Base-by-base conservation (phyloP, 2,329 filamentous ascomycete species). In the Cladosporium sp. region DNA sequence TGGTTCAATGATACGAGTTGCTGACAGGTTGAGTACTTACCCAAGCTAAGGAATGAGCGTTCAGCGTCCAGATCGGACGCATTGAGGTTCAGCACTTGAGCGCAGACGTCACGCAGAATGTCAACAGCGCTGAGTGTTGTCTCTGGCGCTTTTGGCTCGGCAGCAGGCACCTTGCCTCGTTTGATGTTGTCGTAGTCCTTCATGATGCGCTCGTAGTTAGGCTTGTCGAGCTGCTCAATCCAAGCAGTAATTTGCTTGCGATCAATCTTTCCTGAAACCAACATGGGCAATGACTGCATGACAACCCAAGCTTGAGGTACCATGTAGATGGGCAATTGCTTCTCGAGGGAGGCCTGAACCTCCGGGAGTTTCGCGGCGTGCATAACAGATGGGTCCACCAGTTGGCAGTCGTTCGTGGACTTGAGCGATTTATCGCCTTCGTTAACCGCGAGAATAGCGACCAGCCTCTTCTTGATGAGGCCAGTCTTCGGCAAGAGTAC, bases 251-350 rank as follows among this genome's bases (percentile, higher is more conserved):
- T 49, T n/a, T 43, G 50, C 39, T 49, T 53, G 18, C 50, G 45
- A 11, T 53, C 46, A 12, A 53, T 38, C 27, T 53, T 53, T 6
- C 50, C 50, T 6, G 50, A 53, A 11, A 47, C 38, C 20, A 50
- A n/a, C 32, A 53, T 38, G 4, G 50, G 50, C 19, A 53, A 30
- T 18, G 25, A 32, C 16, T 43, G 39, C 22, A 53, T 33, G 13
- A 49, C 45, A 2, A 53, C 43, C 50, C 50, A 53, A 13, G 43
- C 47, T 15, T 43, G 39, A 6, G 50, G 50, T 3, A 53, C 40
- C 50, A 53, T 53, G 30, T 53, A 53, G 16, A 45, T 39, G 8
- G 50, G 50, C 1, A 53, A 25, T 38, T 53, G 33, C n/a, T 43
- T 48, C 35, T 43, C 42, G 18, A 53, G 42, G 19, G 43, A 49